These are phyloP conservation scores for Phlyctochytrium bullatum DNA, from an alignment of 192 early-diverging fungal species.

Conservation along the genomic window DNA sequence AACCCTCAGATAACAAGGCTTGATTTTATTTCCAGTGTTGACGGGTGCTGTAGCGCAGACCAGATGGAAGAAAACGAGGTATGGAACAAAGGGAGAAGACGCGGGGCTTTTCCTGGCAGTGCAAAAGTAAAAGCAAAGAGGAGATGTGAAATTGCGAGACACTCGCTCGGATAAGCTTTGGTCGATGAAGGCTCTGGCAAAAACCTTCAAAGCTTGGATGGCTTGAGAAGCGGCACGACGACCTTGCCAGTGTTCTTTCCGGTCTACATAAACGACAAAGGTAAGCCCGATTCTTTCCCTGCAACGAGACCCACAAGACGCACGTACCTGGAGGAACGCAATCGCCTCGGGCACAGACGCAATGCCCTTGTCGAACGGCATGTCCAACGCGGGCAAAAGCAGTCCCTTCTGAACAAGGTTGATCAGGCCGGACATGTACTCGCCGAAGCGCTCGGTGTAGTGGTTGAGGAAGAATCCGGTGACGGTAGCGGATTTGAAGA, in stretches of 20 bases:
- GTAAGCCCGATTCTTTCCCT: neutral
- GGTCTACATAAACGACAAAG: neutral
- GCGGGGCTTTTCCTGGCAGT: neutral
- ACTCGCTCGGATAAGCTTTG: neutral
- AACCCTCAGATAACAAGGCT: too few species aligned
- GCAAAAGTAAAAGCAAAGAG: neutral
- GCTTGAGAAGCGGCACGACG: constrained; percentile 30
- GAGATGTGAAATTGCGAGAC: neutral
- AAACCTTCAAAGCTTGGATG: neutral
- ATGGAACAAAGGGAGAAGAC: neutral
- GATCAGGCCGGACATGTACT: constrained; percentile 32
- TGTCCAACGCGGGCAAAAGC: constrained; percentile 42
- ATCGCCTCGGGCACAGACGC: constrained; percentile 39
- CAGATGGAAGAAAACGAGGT: too few species aligned
- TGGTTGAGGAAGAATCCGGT: constrained; percentile 57
- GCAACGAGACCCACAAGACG: neutral
- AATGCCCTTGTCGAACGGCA: constrained; percentile 38
- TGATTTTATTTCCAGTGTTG: too few species aligned
- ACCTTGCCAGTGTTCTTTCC: constrained; percentile 63
- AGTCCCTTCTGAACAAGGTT: constrained; percentile 25
- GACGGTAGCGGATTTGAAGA: constrained; percentile 48
- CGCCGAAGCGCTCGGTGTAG: constrained; percentile 32
- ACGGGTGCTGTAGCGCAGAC: too few species aligned
- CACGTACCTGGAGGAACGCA: constrained; percentile 37
- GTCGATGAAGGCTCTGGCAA: neutral